Evolutionary conservation across 2,329 filamentous ascomycete species (phyloP).

Genomic region (Lasiodiplodia citricola): DNA sequence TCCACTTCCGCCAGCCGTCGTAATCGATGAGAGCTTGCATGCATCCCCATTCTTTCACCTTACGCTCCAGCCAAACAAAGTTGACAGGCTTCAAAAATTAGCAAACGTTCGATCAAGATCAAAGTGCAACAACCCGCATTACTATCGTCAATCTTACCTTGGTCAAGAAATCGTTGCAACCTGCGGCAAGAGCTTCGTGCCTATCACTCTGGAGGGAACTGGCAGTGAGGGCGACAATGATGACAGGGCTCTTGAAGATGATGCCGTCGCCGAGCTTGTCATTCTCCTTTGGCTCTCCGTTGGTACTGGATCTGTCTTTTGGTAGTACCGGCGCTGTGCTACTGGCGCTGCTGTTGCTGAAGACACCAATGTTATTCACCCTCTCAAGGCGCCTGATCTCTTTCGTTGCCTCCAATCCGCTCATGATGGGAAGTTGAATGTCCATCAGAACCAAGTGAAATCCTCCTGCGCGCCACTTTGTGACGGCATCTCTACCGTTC

Average conservation of each 20-base stretch:
- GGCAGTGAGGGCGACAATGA: constrained; percentile 95
- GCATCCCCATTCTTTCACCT: constrained; percentile 99
- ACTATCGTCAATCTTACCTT: constrained; percentile 67
- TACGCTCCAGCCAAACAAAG: constrained; percentile 95
- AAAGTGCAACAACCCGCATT: too few relatives aligned
- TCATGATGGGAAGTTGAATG: constrained; percentile 97
- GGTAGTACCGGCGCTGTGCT: constrained; percentile 17
- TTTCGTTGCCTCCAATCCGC: constrained; percentile 89
- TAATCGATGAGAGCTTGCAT: constrained; percentile 99
- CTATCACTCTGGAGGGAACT: constrained; percentile 94
- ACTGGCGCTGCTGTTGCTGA: constrained; percentile 55
- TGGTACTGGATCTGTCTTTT: constrained; percentile 26
- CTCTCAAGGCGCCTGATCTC: constrained; percentile 91
- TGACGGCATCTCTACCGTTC: constrained; percentile 91
- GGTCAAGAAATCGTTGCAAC: constrained; percentile 97
- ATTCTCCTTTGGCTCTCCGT: constrained; percentile 47
- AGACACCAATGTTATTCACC: constrained; percentile 91
- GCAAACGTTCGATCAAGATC: background rate
- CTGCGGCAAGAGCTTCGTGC: constrained; percentile 91
- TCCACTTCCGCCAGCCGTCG: constrained; percentile 98
- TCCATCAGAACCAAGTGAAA: constrained; percentile 99
- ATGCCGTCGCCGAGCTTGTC: constrained; percentile 70
- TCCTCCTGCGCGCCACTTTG: constrained; percentile 89
- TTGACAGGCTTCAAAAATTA: constrained; percentile 77
- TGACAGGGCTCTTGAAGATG: constrained; percentile 94